Base-by-base conservation (phyloP, 345 rosid species). In the Populus ilicifolia region DNA sequence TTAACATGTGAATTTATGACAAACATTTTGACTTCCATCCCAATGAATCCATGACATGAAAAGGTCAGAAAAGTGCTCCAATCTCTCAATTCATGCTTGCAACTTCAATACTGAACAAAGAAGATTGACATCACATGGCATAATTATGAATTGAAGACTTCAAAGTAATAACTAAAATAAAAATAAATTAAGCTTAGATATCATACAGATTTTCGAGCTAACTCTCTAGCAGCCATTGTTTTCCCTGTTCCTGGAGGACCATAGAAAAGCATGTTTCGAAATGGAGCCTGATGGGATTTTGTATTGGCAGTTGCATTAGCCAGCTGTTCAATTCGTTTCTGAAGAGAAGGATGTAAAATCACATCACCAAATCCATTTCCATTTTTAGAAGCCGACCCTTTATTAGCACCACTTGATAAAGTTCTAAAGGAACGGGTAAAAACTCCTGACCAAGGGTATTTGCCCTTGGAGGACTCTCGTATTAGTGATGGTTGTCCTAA, bases 191-290 rank as follows among this genome's bases (percentile, higher is more conserved):
- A 39, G 75, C 25, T 50, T 44, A 75, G 80, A 75, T 66, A 9
- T 72, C 93, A 82, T 93, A 95, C 98, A 79, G 99, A 96, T 93
- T 87, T 91, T 54, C 81, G 84, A 75, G 97, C 97, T 65, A 93
- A 85, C 82, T 96, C 97, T 84, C 97, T 88, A 59, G 99, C 99
- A 80, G 97, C 99, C 98, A 96, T 93, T 41, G 99, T 93, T 85
- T 96, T 96, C 76, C 99, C 99, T 35, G 99, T 96, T 81, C 99
- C 99, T 67, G 99, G 99, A 68, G 99, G 99, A 48, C 99, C 99
- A 67, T 93, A 92, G 83, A 96, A 93, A 71, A 96, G 93, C 94
- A 96, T 90, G 81, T 96, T 96, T 70, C 98, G 87, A 75, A 91
- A 96, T 16, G 99, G 99, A 44, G 99, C 98, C 75, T 92, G 89